Evolutionary conservation across 2,329 filamentous ascomycete genomes (phyloP), one percentile per base, ranked within the genome.

Genomic region (Fusarium sterilihyphosum): DNA sequence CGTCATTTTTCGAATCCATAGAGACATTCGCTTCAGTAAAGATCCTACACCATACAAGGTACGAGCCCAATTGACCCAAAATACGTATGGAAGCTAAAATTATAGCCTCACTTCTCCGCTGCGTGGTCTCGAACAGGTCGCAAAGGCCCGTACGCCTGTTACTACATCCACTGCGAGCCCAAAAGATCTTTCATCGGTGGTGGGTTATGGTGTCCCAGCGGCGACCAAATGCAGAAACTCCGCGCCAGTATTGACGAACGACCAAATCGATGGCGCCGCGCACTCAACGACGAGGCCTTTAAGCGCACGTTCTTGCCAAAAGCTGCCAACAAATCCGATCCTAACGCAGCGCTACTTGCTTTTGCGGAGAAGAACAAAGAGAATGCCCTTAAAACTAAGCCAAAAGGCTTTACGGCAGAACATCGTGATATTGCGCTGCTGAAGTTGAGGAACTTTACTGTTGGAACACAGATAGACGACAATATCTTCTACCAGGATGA

Each of bases 1-100:
- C 80, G 86, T 97, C 76, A 91, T 94, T 54, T 97, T 96, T 81
- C 92, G 95, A 70, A 96, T 98, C 67, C 94, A 97, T 82, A 88
- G 95, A 77, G 95, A 98, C 78, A 88, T 96, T 49, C 90, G 95
- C 63, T 98, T 97, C 83, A 93, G 89, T 78, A 93, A 94, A 76
- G 92, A 97, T 78, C 93, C 90, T 26, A 96, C 94, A 6, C 95
- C 95, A 0, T 98, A 97, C 86, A 97, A 97, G 88, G 93, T 93
- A 84, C 14, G 58, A 83, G 26, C 17, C 11, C 26, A 65, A 46
- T 54, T 49, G 54, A 65, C 43, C 58, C n/a, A 52, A 29, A 33
- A 2, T 22, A 64, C 29, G n/a, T 13, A 64, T 16, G 24, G 8
- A 5, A 24, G 11, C 49, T 75, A 20, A 71, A 12, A 62, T 18